Conservation (phyloP, 2,329 filamentous ascomycete species). For the Beauveria sp. region DNA sequence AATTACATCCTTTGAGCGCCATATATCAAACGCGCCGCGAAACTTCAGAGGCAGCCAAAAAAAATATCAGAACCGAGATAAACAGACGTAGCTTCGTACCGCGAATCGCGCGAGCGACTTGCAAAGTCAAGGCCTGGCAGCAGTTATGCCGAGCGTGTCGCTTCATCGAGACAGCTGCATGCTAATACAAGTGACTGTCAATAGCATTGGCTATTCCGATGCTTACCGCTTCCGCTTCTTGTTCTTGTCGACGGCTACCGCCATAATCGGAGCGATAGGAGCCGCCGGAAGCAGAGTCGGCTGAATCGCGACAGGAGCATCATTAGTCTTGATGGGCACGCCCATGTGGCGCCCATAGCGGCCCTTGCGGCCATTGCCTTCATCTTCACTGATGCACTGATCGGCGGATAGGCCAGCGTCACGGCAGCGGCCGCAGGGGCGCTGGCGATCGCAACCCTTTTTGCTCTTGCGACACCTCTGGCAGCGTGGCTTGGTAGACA, state of each 20-base stretch:
- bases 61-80: background rate
- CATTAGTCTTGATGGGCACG: slow-evolving; percentile 54
- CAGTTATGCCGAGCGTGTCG: background rate
- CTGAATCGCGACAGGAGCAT: slow-evolving; percentile 29
- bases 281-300: slow-evolving; percentile 35
- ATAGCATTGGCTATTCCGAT: background rate
- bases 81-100: slow-evolving; percentile 11
- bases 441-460: slow-evolving; percentile 95
- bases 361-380: slow-evolving; percentile 93
- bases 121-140: background rate
- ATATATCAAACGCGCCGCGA: slow-evolving; percentile 19
- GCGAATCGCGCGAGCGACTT: background rate
- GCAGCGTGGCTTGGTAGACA: slow-evolving; percentile 93
- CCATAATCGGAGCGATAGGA: slow-evolving; percentile 32
- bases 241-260: slow-evolving; percentile 40
- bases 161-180: background rate
- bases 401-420: slow-evolving; percentile 91
- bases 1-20: slow-evolving; percentile 30
- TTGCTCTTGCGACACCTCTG: slow-evolving; percentile 99
- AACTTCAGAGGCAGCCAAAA: slow-evolving; percentile 1
- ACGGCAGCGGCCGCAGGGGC: slow-evolving; percentile 89
- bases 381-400: slow-evolving; percentile 93
- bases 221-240: slow-evolving; percentile 55
- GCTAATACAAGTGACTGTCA: background rate
- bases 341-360: slow-evolving; percentile 73